Conservation (phyloP, 202 grass and related monocot genomes). For the Schoenoplectus tabernaemontani region DNA sequence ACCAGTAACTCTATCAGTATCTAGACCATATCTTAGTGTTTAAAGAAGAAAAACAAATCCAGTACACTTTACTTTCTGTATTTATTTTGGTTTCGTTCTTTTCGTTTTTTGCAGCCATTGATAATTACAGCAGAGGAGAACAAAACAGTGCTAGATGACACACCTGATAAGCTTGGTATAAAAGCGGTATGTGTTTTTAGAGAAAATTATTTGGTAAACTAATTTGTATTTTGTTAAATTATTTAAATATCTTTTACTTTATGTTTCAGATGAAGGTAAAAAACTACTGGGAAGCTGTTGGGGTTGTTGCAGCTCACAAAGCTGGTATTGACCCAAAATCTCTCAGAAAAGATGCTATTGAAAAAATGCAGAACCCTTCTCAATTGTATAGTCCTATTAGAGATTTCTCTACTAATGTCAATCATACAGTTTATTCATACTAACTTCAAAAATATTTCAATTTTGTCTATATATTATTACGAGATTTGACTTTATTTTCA, state of each 20-base stretch:
- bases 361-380: conserved; percentile 35
- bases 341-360: conserved; percentile 49
- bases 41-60: background rate
- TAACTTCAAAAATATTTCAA: background rate
- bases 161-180: conserved; percentile 60
- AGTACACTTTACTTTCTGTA: background rate
- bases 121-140: conserved; percentile 85
- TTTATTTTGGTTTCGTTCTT: background rate
- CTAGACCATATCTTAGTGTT: background rate
- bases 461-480: background rate
- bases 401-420: too few species aligned
- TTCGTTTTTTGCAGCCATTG: conserved; percentile 58
- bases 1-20: background rate
- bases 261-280: conserved; percentile 60
- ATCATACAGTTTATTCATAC: too few species aligned
- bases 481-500: background rate
- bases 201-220: conserved; percentile 2
- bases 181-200: conserved; percentile 35
- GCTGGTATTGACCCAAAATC: conserved; percentile 66
- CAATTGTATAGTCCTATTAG: conserved; percentile 27
- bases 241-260: background rate
- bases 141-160: conserved; percentile 88
- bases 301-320: conserved; percentile 82
- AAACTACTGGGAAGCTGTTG: conserved; percentile 96
- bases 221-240: background rate